Base-by-base conservation (phyloP, 208 protist species). In the Leishmania gerbilli region DNA sequence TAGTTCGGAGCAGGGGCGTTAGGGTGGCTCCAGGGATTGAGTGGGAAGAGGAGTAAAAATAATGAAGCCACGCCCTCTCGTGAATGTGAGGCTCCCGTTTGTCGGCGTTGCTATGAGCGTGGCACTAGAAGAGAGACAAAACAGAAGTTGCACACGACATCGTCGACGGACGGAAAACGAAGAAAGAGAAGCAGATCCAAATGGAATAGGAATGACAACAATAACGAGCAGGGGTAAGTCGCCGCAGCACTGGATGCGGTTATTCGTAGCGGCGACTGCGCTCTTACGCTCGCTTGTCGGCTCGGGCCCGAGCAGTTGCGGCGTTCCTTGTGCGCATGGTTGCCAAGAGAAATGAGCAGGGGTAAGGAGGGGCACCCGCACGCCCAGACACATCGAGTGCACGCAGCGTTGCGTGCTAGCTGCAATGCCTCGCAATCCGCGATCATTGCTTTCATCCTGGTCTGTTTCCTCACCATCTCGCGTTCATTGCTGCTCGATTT, bases 31-130 rank as follows among this genome's bases (percentile, higher is more conserved):
- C 27, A 27, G n/a, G 13, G 27, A 31, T 74, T 31, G 13, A 74
- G 69, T 71, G 7, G 9, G 31, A 74, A 74, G 69, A 74, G 45
- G 69, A 51, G 45, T 51, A 37, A 27, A 74, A 74, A 74, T 17
- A 74, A 51, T n/a, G 69, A 74, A 74, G 24, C 69, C 69, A 74
- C 40, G 4, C 69, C 27, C 69, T 13, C 69, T 53, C 69, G 45
- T 34, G 9, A 17, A 55, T n/a, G 42, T 74, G 11, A n/a, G 13
- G 27, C 31, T 74, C 24, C 21, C 69, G 34, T 31, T 53, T n/a
- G 69, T 55, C 69, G 24, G 40, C 24, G 42, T 55, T 51, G 47
- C 69, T 34, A 34, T 53, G 69, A 47, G 69, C 4, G 45, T 8
- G 45, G 69, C 69, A 74, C 45, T 74, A 53, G 27, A 53, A n/a